Base-by-base conservation (phyloP, 495 filamentous ascomycete species). In the Pyrenula massariospora region DNA sequence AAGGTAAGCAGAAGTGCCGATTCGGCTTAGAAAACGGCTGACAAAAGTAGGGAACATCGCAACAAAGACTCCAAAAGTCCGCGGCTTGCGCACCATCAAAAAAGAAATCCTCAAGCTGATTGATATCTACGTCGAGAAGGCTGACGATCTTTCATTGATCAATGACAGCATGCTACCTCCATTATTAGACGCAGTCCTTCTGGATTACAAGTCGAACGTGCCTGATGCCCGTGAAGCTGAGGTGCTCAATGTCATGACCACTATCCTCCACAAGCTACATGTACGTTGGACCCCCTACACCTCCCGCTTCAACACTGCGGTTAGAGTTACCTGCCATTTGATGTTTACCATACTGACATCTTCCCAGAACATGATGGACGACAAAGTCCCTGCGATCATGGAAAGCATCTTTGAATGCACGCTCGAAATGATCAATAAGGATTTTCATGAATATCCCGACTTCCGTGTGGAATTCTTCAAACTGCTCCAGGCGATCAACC, bases 401-500 rank as follows among this genome's bases (percentile, higher is more conserved):
- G 91, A 97, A 66, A 93, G 91, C 64, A 89, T 99, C 20, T 99
- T 99, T 66, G 92, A 96, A 69, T 97, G 93, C 73, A 99, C 93
- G 8, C 75, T 99, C 48, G 88, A 95, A 60, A 99, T 99, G 93
- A 97, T 99, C 75, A 99, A 97, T 80, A 99, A 97, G 71, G 92
- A 99, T 66, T 99, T 97, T 74, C 94, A 95, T 51, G 93, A 99
- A 67, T 99, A 94, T 69, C 93, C 93, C 0, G 93, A 99, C 65
- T 93, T 97, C 64, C 85, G 93, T 48, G 93, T 99, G 2, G 91
- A 96, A 68, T 99, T 99, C 69, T 99, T 97, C 80, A 94, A 93
- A 69, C 77, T 97, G 24, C 80, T 99, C 15, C 81, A 95, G 63
- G 88, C 91, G 12, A 96, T 99, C 73, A 99, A 99, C 64, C 73